A percentile compares a stretch with the other conserved stretches of the same genome.
These are phyloP conservation scores for Diaporthe sp. DNA, from an alignment of 2,329 filamentous ascomycete genomes.

Conservation along the genomic window DNA sequence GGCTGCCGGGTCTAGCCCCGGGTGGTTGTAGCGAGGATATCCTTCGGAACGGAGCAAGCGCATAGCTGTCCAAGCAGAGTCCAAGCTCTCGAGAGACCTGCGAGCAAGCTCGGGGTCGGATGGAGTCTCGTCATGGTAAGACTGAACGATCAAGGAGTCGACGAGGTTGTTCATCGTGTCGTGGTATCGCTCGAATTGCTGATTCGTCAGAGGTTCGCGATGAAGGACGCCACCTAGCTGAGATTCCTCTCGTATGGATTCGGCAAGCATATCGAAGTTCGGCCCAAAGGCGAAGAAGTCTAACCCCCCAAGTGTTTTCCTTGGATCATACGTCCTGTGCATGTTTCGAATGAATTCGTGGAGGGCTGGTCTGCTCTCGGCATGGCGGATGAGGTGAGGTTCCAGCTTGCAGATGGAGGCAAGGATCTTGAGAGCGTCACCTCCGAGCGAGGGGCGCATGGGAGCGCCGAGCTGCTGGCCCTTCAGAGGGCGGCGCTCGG, in stretches of 20 bases:
- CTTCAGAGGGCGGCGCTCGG: neutral
- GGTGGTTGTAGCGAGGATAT: conserved; percentile 45
- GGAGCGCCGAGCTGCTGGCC: no score
- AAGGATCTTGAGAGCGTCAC: conserved; percentile 31
- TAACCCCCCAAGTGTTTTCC: neutral
- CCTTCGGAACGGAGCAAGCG: conserved; percentile 47
- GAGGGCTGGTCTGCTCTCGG: conserved; percentile 6
- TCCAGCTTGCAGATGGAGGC: conserved; percentile 37
- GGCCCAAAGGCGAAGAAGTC: neutral
- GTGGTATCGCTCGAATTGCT: conserved; percentile 37
- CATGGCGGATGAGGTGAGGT: conserved; percentile 28
- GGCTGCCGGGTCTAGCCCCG: conserved; percentile 36
- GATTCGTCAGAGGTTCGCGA: conserved; percentile 38
- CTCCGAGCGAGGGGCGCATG: conserved; percentile 8
- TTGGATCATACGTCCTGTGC: conserved; percentile 25
- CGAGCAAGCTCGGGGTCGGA: conserved; percentile 37
- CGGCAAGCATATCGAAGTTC: conserved; percentile 21
- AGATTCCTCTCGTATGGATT: conserved; percentile 15
- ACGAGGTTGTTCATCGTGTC: conserved; percentile 43
- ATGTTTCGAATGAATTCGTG: conserved; percentile 25
- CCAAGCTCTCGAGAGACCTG: conserved; percentile 39
- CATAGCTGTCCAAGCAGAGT: conserved; percentile 46
- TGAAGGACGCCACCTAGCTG: conserved; percentile 9
- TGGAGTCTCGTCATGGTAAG: conserved; percentile 39
- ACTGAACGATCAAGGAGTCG: conserved; percentile 44